phyloP scores from a whole-genome alignment of 202 grass and related monocot species.

The Eragrostis tef region DNA sequence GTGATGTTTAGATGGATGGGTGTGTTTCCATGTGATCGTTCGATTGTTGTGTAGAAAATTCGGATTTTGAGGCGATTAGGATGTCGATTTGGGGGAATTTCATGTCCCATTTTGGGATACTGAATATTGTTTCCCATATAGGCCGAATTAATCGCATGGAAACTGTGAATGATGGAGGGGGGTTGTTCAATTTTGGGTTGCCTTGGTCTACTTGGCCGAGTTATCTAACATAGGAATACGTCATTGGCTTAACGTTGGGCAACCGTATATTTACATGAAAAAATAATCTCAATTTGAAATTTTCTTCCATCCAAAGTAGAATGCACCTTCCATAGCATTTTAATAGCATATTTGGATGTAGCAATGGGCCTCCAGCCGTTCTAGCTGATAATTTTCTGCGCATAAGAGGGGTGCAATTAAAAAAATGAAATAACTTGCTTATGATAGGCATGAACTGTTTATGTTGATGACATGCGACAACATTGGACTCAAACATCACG shows the following conservation, averaged over 20 bases:
- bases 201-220: not conserved
- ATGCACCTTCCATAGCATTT: not conserved
- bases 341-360: constrained; percentile 8
- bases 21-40: not conserved
- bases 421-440: not conserved
- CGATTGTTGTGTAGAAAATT: not conserved
- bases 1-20: not conserved
- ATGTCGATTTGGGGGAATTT: not conserved
- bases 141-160: not conserved
- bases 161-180: not conserved
- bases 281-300: not conserved
- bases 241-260: not conserved
- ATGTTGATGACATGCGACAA: not conserved
- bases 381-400: not conserved
- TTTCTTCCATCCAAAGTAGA: not conserved
- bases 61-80: not conserved
- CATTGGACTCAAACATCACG: not conserved
- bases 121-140: too few relatives aligned
- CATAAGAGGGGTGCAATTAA: not conserved
- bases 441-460: not conserved
- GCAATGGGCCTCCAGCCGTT: not conserved
- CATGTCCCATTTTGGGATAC: not conserved
- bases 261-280: not conserved
- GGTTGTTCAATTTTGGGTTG: not conserved
- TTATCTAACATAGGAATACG: not conserved